phyloP scores from a whole-genome alignment of 306 rosid species.

The Vigna reflexopilosa region DNA sequence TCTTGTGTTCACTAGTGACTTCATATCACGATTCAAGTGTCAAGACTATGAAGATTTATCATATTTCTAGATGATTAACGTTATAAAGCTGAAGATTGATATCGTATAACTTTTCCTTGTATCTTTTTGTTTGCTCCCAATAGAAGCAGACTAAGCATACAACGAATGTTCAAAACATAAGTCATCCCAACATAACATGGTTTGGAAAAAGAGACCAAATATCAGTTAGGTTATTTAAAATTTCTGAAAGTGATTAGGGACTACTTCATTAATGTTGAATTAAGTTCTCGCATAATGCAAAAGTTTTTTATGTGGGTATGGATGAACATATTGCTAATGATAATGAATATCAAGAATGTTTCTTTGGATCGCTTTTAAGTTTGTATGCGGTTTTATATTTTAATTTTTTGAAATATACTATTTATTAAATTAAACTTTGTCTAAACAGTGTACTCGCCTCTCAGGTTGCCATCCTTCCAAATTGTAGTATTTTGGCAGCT shows the following conservation, averaged over 20 bases:
- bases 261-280: not conserved
- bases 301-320: no score
- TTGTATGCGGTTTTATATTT: no score
- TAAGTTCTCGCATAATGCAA: not conserved
- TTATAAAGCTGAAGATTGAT: not conserved
- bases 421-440: not conserved
- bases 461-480: slow-evolving; percentile 73
- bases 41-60: not conserved
- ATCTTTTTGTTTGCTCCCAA: no score
- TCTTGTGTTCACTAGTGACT: not conserved
- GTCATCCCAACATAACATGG: not conserved
- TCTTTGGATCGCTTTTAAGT: no score
- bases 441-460: slow-evolving; percentile 24
- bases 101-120: not conserved
- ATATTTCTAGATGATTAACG: not conserved
- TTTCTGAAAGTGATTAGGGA: not conserved
- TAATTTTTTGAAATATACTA: no score
- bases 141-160: not conserved
- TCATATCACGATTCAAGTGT: not conserved
- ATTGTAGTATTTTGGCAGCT: slow-evolving; percentile 88
- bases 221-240: not conserved
- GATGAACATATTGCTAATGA: no score
- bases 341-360: no score
- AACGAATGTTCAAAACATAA: not conserved
- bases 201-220: not conserved